Base-by-base conservation (phyloP, 179 eudicot genomes). In the Pouteria campechiana region DNA sequence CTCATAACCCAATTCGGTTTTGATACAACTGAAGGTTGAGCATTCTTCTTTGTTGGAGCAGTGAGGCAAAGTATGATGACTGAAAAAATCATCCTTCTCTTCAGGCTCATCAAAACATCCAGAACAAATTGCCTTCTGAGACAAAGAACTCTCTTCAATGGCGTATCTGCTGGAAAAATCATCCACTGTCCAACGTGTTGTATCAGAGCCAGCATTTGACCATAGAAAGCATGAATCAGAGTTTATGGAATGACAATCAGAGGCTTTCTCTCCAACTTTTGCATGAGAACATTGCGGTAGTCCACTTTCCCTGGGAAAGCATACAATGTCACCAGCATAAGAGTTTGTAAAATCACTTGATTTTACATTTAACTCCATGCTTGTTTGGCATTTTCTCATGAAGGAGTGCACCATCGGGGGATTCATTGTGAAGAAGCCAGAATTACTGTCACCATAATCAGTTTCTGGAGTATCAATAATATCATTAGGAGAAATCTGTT, bases 91-190 rank as follows among this genome's bases (percentile, higher is more conserved):
- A 37, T 31, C 35, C 37, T 31, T 52, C 51, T 17, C 60, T 69
- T 56, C 68, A 57, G 56, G 61, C 37, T 41, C 49, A 44, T 40
- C 50, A 43, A 41, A 55, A 34, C 51, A 23, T 39, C 58, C 59
- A 46, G 33, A 48, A 24, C 25, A 46, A 49, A 47, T 27, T 50
- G 44, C 39, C 8, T 34, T 46, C 37, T 37, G 56, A 34, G 28
- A 54, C 22, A 51, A 39, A 35, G 41, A 53, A 39, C 37, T 28
- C 32, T 50, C 63, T 56, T 58, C 62, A 64, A 15, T 44, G 25
- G 19, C 58, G 44, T 42, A 54, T 25, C 51, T 60, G 36, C 32
- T 36, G 49, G 31, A 19, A 44, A 46, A 12, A 20, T 58, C 47
- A 38, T 69, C 67, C 37, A 38, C 24, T 49, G 51, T 65, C 66